Evolutionary conservation across 768 basidiomycete species (phyloP).

Genomic region (Pleurotus giganteus): DNA sequence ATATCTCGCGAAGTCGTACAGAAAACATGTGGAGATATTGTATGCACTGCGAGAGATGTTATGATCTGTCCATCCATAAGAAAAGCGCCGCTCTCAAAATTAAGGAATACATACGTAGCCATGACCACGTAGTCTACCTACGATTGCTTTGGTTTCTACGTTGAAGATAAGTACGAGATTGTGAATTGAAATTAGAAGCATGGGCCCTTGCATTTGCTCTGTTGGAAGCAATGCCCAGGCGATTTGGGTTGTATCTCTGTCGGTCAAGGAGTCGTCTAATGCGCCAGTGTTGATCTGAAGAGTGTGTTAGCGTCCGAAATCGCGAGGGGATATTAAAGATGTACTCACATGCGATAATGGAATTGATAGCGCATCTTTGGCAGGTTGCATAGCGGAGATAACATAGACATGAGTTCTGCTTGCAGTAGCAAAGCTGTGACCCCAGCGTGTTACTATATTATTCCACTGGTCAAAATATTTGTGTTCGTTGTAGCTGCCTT

Average conservation of each 20-base stretch:
- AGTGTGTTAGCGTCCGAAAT: background rate
- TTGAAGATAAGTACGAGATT: constrained; percentile 59
- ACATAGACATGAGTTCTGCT: constrained; percentile 34
- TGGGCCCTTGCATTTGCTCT: constrained; percentile 46
- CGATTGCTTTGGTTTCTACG: constrained; percentile 33
- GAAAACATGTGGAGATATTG: constrained; percentile 52
- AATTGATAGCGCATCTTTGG: constrained; percentile 29
- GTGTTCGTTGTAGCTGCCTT: constrained; percentile 26
- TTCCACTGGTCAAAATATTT: constrained; percentile 42
- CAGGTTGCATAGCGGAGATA: constrained; percentile 28
- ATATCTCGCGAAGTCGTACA: constrained; percentile 75
- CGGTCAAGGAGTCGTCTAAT: background rate
- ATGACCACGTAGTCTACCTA: constrained; percentile 62
- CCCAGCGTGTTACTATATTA: constrained; percentile 42
- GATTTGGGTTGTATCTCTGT: constrained; percentile 22
- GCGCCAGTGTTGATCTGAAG: background rate
- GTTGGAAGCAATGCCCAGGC: constrained; percentile 57
- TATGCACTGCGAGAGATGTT: constrained; percentile 68
- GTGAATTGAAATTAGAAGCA: constrained; percentile 54
- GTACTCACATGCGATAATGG: constrained; percentile 32
- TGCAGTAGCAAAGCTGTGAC: constrained; percentile 51
- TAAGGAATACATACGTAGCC: constrained; percentile 56
- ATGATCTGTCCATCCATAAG: constrained; percentile 40
- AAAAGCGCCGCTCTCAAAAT: background rate
- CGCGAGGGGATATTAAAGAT: background rate